Conservation (phyloP, 441 rosid genomes). For the Brassica balearica region DNA sequence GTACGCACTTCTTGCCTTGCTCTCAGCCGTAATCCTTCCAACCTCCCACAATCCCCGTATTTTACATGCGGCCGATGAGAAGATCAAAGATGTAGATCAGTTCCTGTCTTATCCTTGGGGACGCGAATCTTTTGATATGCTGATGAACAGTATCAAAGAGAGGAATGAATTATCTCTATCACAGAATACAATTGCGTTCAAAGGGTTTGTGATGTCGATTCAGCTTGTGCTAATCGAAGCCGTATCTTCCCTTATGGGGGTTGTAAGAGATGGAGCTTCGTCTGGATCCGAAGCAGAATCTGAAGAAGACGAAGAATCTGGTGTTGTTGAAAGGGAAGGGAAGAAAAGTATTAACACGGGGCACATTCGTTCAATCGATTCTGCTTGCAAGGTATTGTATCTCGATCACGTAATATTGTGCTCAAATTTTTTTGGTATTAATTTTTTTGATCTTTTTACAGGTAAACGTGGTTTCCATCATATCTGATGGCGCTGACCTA, state of each 20-base stretch:
- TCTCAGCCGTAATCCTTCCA: neutral
- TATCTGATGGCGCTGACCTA: neutral
- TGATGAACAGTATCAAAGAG: neutral
- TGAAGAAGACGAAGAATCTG: neutral
- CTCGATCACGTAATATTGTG: no score
- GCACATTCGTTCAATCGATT: neutral
- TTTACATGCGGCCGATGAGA: neutral
- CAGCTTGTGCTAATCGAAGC: neutral
- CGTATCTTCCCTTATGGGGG: neutral
- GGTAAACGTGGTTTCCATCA: neutral
- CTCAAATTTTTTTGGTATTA: no score
- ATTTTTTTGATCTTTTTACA: neutral
- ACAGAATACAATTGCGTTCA: neutral
- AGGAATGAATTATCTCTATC: neutral
- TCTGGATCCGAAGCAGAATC: neutral
- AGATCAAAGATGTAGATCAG: neutral
- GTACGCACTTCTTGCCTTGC: neutral
- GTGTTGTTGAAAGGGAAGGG: neutral
- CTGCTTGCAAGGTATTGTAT: neutral
- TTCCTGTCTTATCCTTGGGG: neutral
- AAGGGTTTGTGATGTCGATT: neutral
- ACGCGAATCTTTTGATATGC: neutral
- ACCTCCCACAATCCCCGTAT: neutral
- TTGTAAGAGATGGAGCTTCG: neutral
- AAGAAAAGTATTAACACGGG: neutral